These are phyloP conservation scores for Salix viminalis DNA, from an alignment of 345 rosid species.

Conservation along the genomic window DNA sequence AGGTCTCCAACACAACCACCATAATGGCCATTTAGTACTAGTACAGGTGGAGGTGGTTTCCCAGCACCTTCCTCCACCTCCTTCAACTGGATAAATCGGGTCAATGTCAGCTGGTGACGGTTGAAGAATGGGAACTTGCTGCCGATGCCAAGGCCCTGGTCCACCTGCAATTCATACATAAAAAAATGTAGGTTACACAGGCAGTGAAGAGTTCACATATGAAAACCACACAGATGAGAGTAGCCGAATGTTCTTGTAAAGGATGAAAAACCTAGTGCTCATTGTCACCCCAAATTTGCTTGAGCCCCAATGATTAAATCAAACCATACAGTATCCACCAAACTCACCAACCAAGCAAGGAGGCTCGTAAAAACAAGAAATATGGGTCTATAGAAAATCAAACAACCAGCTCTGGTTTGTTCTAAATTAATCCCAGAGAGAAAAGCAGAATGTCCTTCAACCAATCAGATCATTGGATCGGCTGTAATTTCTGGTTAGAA, in stretches of 20 bases:
- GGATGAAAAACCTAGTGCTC: not conserved
- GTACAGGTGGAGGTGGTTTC: constrained; percentile 79
- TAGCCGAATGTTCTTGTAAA: not conserved
- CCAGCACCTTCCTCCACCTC: constrained; percentile 84
- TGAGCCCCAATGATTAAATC: not conserved
- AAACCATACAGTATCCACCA: not conserved
- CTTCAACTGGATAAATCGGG: constrained; percentile 78
- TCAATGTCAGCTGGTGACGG: constrained; percentile 85
- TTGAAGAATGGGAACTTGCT: constrained; percentile 94
- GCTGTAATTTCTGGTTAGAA: not conserved
- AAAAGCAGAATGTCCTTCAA: not conserved
- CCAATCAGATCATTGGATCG: not conserved
- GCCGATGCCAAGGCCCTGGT: constrained; percentile 96
- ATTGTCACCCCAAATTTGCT: not conserved
- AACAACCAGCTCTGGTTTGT: not conserved
- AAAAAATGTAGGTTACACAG: constrained; percentile 13
- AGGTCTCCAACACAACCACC: constrained; percentile 99
- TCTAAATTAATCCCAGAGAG: not conserved
- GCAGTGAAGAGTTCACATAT: not conserved
- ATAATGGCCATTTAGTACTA: constrained; percentile 96
- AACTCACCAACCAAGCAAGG: not conserved
- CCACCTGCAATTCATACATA: constrained; percentile 54
- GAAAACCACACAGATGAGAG: not conserved
- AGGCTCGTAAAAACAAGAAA: not conserved
- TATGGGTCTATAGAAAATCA: not conserved